Evolutionary conservation across 257 asterid species (phyloP).

Genomic region (Ligustrum vulgare): DNA sequence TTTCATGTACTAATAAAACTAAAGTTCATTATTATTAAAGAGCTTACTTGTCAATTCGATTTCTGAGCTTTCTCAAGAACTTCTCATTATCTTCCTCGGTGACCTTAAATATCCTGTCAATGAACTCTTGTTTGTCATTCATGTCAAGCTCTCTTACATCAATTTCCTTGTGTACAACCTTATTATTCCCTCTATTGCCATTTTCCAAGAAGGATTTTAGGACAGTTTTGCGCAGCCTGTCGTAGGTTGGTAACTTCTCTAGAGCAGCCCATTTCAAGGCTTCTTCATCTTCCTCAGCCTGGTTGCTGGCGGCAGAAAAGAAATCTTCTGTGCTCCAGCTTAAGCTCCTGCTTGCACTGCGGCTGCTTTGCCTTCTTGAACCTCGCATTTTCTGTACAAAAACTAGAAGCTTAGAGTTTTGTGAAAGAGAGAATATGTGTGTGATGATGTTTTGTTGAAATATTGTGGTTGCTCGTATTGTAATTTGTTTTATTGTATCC

Average conservation of each 20-base stretch:
- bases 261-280: constrained; percentile 90
- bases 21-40: neutral
- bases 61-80: constrained; percentile 53
- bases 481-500: neutral
- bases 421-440: neutral
- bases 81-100: constrained; percentile 70
- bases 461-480: neutral
- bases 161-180: constrained; percentile 49
- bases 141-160: constrained; percentile 53
- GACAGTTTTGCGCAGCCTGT: constrained; percentile 65
- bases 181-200: constrained; percentile 27
- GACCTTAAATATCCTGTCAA: constrained; percentile 54
- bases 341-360: constrained; percentile 31
- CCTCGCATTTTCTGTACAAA: constrained; percentile 13
- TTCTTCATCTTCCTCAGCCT: constrained; percentile 77
- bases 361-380: constrained; percentile 38
- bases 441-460: neutral
- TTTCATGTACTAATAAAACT: neutral
- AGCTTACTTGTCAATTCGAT: constrained; percentile 59
- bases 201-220: constrained; percentile 42
- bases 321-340: constrained; percentile 58
- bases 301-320: constrained; percentile 36
- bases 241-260: constrained; percentile 80
- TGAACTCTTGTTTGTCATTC: constrained; percentile 45
- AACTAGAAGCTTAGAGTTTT: neutral